Evolutionary conservation across 2,329 filamentous ascomycete genomes (phyloP), one percentile per base, ranked within the genome.

Genomic region (Lithohypha guttulata): DNA sequence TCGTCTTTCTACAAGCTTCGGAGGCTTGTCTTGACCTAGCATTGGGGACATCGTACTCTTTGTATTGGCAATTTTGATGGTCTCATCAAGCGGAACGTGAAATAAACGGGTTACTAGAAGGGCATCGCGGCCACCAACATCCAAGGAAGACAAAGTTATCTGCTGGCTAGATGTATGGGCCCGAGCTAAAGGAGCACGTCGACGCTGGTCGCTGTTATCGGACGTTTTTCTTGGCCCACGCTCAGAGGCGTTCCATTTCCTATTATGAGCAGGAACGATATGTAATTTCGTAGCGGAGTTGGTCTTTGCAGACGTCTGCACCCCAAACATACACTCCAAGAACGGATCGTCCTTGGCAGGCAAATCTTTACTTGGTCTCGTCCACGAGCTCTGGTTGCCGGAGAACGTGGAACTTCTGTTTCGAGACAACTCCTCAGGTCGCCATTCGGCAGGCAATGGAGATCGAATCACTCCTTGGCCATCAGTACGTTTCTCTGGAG

Each of bases 211-310:
- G 43, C 30, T 10, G 19, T 27, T 22, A 11, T 34, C 37, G 2
- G 29, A 15, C 13, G 37, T 22, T n/a, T 19, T 32, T 22, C 13
- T 40, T 10, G 29, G 21, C 14, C 7, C 14, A 15, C 29, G 19
- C 15, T 33, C 29, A 10, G 39, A 20, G 13, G 29, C 14, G 29
- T 38, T 36, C 20, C 31, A 42, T 31, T 46, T 41, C 25, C 47
- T 45, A 1, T 45, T 11, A 6, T 19, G 19, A n/a, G 20, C 40
- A 33, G 64, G 63, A 44, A 75, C 63, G 38, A 75, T 69, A 52
- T 77, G 73, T 53, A 76, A 66, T 53, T 77, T 77, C 30, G 73
- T 76, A 17, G 70, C 73, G 6, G 71, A 69, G n/a, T 70, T 70
- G 27, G 68, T 61, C 50, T 75, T 74, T 44, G 66, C 70, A 52